phyloP scores from a whole-genome alignment of 805 yeast species.

The Candida glaebosa region DNA sequence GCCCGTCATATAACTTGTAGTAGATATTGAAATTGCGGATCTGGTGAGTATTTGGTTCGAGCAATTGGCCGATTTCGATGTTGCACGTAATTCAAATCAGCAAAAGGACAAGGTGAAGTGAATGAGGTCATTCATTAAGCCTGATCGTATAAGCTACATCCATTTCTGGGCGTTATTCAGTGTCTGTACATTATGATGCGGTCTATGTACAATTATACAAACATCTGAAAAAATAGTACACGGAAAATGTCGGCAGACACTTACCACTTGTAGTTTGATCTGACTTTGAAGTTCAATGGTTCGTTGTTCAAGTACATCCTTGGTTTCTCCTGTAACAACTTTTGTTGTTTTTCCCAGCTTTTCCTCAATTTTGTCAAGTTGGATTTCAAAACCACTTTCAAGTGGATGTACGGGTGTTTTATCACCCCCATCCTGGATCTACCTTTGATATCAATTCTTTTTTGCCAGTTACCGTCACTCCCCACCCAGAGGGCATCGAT shows the following conservation, averaged over 20 bases:
- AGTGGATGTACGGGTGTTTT: slow-evolving; percentile 73
- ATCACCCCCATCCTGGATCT: slow-evolving; percentile 86
- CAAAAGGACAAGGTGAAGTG: no score
- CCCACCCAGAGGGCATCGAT: slow-evolving; percentile 88
- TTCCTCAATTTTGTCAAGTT: slow-evolving; percentile 59
- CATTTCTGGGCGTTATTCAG: no score
- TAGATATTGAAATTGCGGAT: no score
- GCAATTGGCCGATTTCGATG: no score
- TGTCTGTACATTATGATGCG: background rate
- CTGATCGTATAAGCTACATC: no score
- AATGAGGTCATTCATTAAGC: no score
- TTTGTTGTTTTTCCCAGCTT: slow-evolving; percentile 54
- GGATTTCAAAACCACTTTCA: slow-evolving; percentile 71
- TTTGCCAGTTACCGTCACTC: slow-evolving; percentile 73
- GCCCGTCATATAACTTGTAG: no score
- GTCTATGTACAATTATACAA: background rate
- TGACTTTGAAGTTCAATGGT: slow-evolving; percentile 41
- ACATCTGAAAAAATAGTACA: background rate
- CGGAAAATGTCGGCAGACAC: background rate
- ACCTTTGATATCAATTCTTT: slow-evolving; percentile 78
- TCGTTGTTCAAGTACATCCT: slow-evolving; percentile 44
- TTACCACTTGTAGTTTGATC: slow-evolving; percentile 42
- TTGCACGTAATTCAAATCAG: no score
- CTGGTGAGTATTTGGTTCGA: no score
- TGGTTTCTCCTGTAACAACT: slow-evolving; percentile 49